These are phyloP conservation scores for Aspergillus melleus DNA, from an alignment of 2,329 filamentous ascomycete genomes.

Conservation along the genomic window DNA sequence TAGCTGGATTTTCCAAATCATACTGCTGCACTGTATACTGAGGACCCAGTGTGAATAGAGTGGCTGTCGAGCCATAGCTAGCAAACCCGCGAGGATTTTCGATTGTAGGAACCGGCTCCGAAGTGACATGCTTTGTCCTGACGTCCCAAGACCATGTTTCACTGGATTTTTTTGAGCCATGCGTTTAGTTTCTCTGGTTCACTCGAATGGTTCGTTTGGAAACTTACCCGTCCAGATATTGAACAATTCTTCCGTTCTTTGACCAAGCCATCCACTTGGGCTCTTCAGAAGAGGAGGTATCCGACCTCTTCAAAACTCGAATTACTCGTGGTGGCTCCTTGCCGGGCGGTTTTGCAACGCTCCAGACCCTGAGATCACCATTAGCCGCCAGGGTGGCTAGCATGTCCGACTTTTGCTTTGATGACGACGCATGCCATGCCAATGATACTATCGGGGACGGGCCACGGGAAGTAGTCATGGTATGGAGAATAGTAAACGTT, in stretches of 20 bases:
- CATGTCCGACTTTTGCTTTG: constrained; percentile 97
- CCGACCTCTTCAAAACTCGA: constrained; percentile 76
- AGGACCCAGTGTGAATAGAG: constrained; percentile 83
- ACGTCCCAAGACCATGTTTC: constrained; percentile 97
- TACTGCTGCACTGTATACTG: constrained; percentile 94
- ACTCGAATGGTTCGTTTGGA: not conserved
- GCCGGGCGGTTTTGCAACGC: constrained; percentile 77
- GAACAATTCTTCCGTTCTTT: constrained; percentile 93
- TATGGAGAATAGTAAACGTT: constrained; percentile 90
- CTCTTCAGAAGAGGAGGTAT: constrained; percentile 65
- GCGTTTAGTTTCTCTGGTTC: not conserved
- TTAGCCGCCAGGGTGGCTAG: constrained; percentile 88
- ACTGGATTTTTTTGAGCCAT: constrained; percentile 43
- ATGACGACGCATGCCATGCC: constrained; percentile 94
- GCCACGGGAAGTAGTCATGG: constrained; percentile 76
- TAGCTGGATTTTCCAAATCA: constrained; percentile 79
- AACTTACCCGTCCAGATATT: constrained; percentile 84
- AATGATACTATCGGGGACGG: constrained; percentile 86
- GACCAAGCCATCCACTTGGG: constrained; percentile 98
- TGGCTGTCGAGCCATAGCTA: constrained; percentile 86
- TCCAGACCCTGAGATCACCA: constrained; percentile 94
- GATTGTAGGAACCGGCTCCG: constrained; percentile 81
- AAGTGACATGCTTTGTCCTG: constrained; percentile 93
- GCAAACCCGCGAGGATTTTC: constrained; percentile 79
- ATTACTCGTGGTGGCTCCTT: constrained; percentile 83